These are phyloP conservation scores for Lactuca sativa DNA, from an alignment of 129 eudicot genomes.

Conservation along the genomic window DNA sequence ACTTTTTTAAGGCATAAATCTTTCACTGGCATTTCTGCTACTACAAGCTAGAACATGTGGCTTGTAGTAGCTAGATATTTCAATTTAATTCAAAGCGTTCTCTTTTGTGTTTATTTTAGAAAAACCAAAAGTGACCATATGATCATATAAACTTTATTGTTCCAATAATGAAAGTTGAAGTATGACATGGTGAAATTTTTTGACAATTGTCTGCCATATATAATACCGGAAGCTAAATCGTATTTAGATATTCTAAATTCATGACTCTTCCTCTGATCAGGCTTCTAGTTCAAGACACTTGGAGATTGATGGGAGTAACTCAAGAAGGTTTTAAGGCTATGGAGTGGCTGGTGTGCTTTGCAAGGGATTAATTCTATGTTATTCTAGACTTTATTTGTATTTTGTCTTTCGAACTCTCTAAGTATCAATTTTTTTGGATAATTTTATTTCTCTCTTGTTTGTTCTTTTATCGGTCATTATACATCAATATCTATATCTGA, in stretches of 20 bases:
- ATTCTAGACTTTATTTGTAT: too few species aligned
- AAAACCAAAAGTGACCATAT: neutral
- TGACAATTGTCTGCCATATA: neutral
- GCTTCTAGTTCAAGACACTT: neutral
- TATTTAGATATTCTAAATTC: neutral
- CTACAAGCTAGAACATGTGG: too few species aligned
- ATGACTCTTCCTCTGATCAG: neutral
- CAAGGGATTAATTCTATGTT: neutral
- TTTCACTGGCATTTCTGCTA: neutral
- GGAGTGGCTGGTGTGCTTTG: neutral
- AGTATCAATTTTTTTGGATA: neutral
- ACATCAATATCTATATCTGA: neutral
- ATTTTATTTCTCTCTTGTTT: neutral
- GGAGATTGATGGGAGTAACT: neutral
- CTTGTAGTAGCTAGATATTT: neutral
- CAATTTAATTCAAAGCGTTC: neutral
- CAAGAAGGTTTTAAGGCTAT: neutral
- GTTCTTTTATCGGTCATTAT: neutral
- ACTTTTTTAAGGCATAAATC: neutral
- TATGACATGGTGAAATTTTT: neutral
- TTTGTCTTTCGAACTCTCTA: neutral
- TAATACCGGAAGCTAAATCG: neutral
- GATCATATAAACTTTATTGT: neutral
- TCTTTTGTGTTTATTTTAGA: neutral
- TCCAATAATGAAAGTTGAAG: neutral